Percentiles rank a stretch among this genome's conserved stretches.
Evolutionary conservation across 257 asterid species (phyloP).

Genomic region (Fraxinus excelsior): DNA sequence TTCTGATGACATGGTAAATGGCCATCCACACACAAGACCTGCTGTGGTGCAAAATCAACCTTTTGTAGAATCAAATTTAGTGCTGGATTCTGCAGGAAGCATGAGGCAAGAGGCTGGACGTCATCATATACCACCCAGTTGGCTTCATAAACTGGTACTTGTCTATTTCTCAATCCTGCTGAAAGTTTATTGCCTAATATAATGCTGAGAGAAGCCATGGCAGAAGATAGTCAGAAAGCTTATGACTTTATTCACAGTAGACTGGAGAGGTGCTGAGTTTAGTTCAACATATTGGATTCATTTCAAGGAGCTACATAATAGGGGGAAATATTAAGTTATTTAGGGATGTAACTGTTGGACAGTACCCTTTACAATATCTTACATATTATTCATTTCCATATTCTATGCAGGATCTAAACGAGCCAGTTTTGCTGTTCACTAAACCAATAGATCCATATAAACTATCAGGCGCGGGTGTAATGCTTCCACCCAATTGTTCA

Average conservation of each 20-base stretch:
- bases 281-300: too few relatives aligned
- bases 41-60: conserved; percentile 47
- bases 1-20: conserved; percentile 76
- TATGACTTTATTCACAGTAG: too few relatives aligned
- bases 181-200: not conserved
- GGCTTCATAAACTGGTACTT: conserved; percentile 82
- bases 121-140: conserved; percentile 53
- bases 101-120: conserved; percentile 60
- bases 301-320: too few relatives aligned
- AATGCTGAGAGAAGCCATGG: not conserved
- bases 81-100: conserved; percentile 52
- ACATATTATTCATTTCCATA: too few relatives aligned
- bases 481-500: conserved; percentile 68
- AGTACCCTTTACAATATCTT: too few relatives aligned
- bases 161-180: conserved; percentile 9
- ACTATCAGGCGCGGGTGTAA: conserved; percentile 83
- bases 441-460: conserved; percentile 85
- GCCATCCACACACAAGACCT: conserved; percentile 53
- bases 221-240: not conserved
- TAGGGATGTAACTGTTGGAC: too few relatives aligned
- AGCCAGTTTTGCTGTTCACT: conserved; percentile 74
- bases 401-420: conserved; percentile 68
- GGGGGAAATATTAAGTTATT: not conserved
- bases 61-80: conserved; percentile 57
- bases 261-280: too few relatives aligned